Conservation (phyloP, 805 yeast genomes). For the Scheffersomyces lignosus region DNA sequence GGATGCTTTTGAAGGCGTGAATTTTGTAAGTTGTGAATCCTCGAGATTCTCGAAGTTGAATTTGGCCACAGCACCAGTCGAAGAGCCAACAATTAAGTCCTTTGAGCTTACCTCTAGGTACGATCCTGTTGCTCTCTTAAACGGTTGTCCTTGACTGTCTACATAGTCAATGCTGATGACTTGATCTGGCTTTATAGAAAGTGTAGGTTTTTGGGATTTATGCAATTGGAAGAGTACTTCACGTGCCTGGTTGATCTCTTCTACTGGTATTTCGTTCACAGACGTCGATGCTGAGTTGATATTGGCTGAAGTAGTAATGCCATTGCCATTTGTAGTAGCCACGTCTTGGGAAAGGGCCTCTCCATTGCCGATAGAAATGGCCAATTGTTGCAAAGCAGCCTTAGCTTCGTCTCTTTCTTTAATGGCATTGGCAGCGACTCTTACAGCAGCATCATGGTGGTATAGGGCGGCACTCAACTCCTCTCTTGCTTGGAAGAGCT, state of each 20-base stretch:
- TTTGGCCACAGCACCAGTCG: slow-evolving; percentile 12
- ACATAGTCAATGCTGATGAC: slow-evolving; percentile 9
- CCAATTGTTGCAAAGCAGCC: slow-evolving; percentile 59
- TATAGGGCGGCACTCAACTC: slow-evolving; percentile 78
- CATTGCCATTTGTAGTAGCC: slow-evolving; percentile 1
- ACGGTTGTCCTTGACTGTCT: slow-evolving; percentile 9
- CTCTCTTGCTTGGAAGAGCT: slow-evolving; percentile 61
- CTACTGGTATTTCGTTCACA: slow-evolving; percentile 15
- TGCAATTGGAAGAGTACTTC: slow-evolving; percentile 35
- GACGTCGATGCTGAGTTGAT: neutral
- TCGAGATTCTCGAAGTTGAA: slow-evolving; percentile 7
- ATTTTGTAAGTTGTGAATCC: neutral
- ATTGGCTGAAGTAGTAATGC: too few relatives aligned
- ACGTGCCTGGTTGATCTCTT: slow-evolving; percentile 27
- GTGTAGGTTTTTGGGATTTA: slow-evolving; percentile 29
- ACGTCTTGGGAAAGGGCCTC: slow-evolving; percentile 4
- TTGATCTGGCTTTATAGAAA: slow-evolving; percentile 16
- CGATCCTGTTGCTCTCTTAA: slow-evolving; percentile 9
- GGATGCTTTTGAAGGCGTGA: slow-evolving; percentile 9
- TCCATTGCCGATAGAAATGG: slow-evolving; percentile 38
- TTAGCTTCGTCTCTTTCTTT: slow-evolving; percentile 75
- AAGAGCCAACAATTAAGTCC: slow-evolving; percentile 9
- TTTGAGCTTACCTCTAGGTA: slow-evolving; percentile 3
- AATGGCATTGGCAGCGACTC: slow-evolving; percentile 77
- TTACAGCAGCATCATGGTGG: slow-evolving; percentile 85